Conservation (phyloP, 805 yeast genomes). For the Yarrowia porcina region DNA sequence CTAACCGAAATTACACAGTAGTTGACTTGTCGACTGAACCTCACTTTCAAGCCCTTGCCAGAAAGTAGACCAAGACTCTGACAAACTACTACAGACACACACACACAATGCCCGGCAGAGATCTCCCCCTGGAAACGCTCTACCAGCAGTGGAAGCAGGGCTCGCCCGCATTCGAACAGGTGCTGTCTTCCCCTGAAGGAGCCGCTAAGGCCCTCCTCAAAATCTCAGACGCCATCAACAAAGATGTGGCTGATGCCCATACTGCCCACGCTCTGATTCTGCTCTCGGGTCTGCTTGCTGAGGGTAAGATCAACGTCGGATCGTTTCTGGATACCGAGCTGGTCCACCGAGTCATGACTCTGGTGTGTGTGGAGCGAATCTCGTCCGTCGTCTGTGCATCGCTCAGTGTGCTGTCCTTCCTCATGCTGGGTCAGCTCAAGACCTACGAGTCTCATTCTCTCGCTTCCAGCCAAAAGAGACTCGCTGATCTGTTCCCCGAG, state of each 20-base stretch:
- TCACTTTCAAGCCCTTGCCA: not conserved
- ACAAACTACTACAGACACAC: no score
- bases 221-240: slow-evolving; percentile 22
- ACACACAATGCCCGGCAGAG: slow-evolving; percentile 18
- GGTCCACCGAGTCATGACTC: slow-evolving; percentile 23
- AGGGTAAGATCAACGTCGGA: slow-evolving; percentile 20
- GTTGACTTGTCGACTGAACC: slow-evolving; percentile 3
- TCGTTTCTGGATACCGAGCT: slow-evolving; percentile 19
- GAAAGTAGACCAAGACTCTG: not conserved
- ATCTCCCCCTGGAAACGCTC: slow-evolving; percentile 17
- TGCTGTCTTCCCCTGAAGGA: slow-evolving; percentile 23
- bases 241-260: slow-evolving; percentile 20
- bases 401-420: slow-evolving; percentile 17
- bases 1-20: not conserved
- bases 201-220: slow-evolving; percentile 23
- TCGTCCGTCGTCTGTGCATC: slow-evolving; percentile 19
- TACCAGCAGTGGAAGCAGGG: slow-evolving; percentile 24
- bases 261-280: slow-evolving; percentile 24
- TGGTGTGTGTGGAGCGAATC: slow-evolving; percentile 23
- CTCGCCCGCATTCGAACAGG: slow-evolving; percentile 14
- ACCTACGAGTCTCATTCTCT: slow-evolving; percentile 19
- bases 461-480: slow-evolving; percentile 15
- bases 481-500: slow-evolving; percentile 21
- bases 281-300: slow-evolving; percentile 16
- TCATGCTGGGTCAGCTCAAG: slow-evolving; percentile 17